Conservation (phyloP, 805 yeast genomes). For the Crinitomyces ghanaensis region DNA sequence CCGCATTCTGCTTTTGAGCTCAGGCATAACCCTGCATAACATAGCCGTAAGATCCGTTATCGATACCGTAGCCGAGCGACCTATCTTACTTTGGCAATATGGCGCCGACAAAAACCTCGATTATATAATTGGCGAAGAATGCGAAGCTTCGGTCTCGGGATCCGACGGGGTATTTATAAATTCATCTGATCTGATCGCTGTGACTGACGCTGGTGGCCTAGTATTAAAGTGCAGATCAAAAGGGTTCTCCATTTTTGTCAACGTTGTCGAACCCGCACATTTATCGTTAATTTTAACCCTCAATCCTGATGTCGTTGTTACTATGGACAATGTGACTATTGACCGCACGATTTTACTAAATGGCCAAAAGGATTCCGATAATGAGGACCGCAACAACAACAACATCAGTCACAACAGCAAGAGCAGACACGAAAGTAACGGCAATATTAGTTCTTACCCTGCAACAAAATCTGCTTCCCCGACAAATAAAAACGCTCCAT, state of each 20-base stretch:
- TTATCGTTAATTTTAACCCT: background rate
- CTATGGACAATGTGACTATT: constrained; percentile 4
- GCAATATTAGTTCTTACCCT: too few species aligned
- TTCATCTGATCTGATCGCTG: constrained; percentile 5
- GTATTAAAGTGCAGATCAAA: too few species aligned
- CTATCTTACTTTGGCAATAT: constrained; percentile 13
- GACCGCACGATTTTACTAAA: too few species aligned
- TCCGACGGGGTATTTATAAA: constrained; percentile 13
- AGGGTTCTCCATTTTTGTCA: background rate
- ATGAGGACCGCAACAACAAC: too few species aligned
- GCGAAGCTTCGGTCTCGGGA: constrained; percentile 15
- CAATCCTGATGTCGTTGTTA: constrained; percentile 8
- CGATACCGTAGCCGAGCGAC: constrained; percentile 11
- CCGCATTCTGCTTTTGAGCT: constrained; percentile 8
- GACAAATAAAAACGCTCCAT: too few species aligned
- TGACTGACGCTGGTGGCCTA: too few species aligned
- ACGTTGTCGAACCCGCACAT: background rate
- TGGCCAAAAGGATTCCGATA: too few species aligned
- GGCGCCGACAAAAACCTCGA: constrained; percentile 6
- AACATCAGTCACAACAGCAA: too few species aligned
- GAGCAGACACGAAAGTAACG: too few species aligned
- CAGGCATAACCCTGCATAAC: constrained; percentile 16
- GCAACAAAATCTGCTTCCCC: too few species aligned
- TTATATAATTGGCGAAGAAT: constrained; percentile 14
- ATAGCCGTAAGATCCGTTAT: constrained; percentile 12